Evolutionary conservation across 208 protist genomes (phyloP).

Genomic region (Strigomonas galati): DNA sequence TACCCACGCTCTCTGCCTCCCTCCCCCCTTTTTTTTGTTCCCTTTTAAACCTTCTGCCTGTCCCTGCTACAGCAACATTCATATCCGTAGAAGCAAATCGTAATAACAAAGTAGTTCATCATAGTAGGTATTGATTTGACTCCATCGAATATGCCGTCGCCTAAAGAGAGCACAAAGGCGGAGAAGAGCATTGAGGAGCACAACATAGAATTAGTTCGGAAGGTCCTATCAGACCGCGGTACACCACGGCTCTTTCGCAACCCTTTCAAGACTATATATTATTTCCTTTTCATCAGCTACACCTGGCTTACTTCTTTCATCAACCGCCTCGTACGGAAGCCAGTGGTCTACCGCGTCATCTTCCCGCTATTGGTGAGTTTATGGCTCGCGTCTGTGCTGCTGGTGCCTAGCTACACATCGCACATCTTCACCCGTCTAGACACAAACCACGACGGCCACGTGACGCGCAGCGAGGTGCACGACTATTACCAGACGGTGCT

Average conservation of each 20-base stretch:
- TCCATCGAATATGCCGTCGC: too few species aligned
- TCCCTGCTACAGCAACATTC: too few species aligned
- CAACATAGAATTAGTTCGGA: too few species aligned
- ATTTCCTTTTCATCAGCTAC: background rate
- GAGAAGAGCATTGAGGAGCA: too few species aligned
- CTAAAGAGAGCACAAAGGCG: too few species aligned
- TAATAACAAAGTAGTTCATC: too few species aligned
- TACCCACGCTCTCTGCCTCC: too few species aligned
- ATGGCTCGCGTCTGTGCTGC: slow-evolving; percentile 38
- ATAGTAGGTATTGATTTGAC: too few species aligned
- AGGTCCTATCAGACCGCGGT: too few species aligned
- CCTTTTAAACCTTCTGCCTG: too few species aligned
- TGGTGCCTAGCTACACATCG: slow-evolving; percentile 31
- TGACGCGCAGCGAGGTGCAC: slow-evolving; percentile 45
- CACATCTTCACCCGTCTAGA: slow-evolving; percentile 50
- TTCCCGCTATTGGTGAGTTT: slow-evolving; percentile 36
- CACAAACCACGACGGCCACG: slow-evolving; percentile 40
- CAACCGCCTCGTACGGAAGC: slow-evolving; percentile 15
- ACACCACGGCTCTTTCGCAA: background rate
- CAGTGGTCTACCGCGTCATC: slow-evolving; percentile 28
- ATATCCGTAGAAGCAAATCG: too few species aligned
- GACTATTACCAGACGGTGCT: slow-evolving; percentile 51
- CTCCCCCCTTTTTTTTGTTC: too few species aligned
- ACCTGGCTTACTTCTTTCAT: background rate
- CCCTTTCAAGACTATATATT: background rate